phyloP scores from a whole-genome alignment of 2,329 filamentous ascomycete genomes.

The Capronia coronata region DNA sequence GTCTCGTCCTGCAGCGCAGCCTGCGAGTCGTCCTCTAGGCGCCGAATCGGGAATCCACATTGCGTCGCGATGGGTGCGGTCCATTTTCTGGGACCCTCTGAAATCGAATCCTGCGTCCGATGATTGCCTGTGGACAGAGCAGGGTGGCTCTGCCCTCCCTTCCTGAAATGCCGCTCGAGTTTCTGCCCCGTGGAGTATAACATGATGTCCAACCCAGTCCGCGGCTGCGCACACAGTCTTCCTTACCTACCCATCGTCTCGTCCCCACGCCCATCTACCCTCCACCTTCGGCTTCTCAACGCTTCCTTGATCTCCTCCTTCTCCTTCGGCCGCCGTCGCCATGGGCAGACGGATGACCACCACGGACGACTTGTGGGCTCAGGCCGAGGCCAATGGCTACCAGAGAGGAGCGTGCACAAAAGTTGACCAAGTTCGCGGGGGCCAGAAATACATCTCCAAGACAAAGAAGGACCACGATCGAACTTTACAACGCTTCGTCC shows the following conservation, averaged over 20 bases:
- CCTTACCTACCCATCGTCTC: too few relatives aligned
- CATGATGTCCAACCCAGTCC: too few relatives aligned
- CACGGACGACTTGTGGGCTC: constrained; percentile 11
- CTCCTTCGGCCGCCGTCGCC: neutral
- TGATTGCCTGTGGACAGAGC: too few relatives aligned
- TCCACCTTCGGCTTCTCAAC: too few relatives aligned
- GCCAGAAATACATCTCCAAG: constrained; percentile 11
- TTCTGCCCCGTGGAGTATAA: too few relatives aligned
- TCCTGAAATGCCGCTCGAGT: too few relatives aligned
- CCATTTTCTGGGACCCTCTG: neutral
- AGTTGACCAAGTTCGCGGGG: constrained; percentile 4
- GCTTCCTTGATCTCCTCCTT: neutral
- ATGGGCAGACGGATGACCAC: constrained; percentile 4
- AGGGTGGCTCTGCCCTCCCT: neutral
- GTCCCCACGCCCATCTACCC: too few relatives aligned
- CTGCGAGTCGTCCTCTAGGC: neutral
- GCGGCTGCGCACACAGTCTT: too few relatives aligned
- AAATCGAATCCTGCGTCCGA: neutral
- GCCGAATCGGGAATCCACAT: neutral
- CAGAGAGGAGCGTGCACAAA: constrained; percentile 12
- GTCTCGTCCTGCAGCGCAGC: too few relatives aligned
- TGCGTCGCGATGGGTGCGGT: neutral
- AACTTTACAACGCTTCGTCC: constrained; percentile 9
- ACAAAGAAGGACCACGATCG: constrained; percentile 12
- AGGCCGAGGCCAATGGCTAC: constrained; percentile 13